Conservation (phyloP, 768 basidiomycete species). For the Serpula lacrymans region DNA sequence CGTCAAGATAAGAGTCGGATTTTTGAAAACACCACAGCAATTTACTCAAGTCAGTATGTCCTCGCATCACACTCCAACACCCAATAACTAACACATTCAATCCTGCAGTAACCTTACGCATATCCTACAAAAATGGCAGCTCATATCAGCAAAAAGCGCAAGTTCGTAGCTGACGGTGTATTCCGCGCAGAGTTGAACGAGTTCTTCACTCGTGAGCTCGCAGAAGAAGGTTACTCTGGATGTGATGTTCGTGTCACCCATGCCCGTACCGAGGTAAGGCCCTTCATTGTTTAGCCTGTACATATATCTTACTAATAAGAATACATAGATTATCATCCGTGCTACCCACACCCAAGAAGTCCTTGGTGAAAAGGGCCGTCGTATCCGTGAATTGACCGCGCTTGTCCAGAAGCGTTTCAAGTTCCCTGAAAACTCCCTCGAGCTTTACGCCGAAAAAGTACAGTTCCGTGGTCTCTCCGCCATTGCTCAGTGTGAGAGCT, state of each 20-base stretch:
- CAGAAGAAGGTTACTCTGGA: constrained; percentile 99
- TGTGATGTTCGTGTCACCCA: constrained; percentile 99
- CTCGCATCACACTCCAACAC: no score
- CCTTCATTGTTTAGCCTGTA: constrained; percentile 1
- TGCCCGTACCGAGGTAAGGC: constrained; percentile 88
- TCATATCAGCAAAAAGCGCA: constrained; percentile 97
- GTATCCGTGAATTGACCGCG: constrained; percentile 96
- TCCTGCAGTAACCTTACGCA: constrained; percentile 2
- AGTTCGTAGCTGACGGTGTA: constrained; percentile 98
- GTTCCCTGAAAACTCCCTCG: constrained; percentile 98
- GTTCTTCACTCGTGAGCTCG: constrained; percentile 97
- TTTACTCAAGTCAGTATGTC: no score
- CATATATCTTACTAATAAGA: constrained; percentile 1
- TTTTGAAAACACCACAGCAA: no score
- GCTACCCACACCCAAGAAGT: constrained; percentile 99
- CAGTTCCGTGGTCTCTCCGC: constrained; percentile 97
- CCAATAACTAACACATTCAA: no score
- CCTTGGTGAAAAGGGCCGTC: constrained; percentile 97
- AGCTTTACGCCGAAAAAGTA: constrained; percentile 99
- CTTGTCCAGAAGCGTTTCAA: constrained; percentile 99
- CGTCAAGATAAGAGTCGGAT: no score
- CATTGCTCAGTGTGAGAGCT: constrained; percentile 96
- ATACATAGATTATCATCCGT: constrained; percentile 90
- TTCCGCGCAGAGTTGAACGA: constrained; percentile 99
- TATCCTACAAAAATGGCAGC: constrained; percentile 62